These are phyloP conservation scores for Aspergillus carlsbadensis DNA, from an alignment of 495 filamentous ascomycete species.

Conservation along the genomic window DNA sequence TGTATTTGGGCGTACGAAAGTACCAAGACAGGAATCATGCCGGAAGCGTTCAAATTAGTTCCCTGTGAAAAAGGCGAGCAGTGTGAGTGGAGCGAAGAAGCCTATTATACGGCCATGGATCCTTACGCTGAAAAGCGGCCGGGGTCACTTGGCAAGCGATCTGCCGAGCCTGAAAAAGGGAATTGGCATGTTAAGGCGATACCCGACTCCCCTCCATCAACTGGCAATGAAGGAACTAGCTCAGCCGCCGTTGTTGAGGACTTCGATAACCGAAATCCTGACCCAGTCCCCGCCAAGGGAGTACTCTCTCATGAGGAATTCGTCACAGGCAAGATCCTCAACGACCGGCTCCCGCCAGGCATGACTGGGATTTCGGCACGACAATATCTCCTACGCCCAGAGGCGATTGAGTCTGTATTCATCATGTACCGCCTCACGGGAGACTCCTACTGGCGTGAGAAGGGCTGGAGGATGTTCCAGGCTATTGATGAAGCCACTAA, in stretches of 20 bases:
- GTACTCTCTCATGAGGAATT: constrained; percentile 59
- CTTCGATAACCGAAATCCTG: not conserved
- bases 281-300: constrained; percentile 16
- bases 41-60: constrained; percentile 66
- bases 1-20: constrained; percentile 92
- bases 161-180: constrained; percentile 15
- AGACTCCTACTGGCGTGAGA: constrained; percentile 73
- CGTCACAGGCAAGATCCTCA: constrained; percentile 54
- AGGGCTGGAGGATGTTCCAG: constrained; percentile 89
- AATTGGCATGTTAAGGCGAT: constrained; percentile 23
- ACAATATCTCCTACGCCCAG: constrained; percentile 82
- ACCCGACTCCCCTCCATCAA: not conserved
- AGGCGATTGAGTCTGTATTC: constrained; percentile 94
- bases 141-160: constrained; percentile 12
- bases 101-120: constrained; percentile 59
- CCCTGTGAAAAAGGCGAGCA: constrained; percentile 63
- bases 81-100: constrained; percentile 77
- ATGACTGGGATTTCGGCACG: constrained; percentile 56
- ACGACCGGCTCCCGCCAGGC: constrained; percentile 66
- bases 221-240: not conserved
- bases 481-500: constrained; percentile 65
- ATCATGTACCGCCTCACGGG: constrained; percentile 94
- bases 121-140: constrained; percentile 37
- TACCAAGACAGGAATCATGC: constrained; percentile 86
- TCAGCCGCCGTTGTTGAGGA: constrained; percentile 3